Base-by-base conservation (phyloP, 2,329 filamentous ascomycete genomes). In the Colletotrichum sp. region DNA sequence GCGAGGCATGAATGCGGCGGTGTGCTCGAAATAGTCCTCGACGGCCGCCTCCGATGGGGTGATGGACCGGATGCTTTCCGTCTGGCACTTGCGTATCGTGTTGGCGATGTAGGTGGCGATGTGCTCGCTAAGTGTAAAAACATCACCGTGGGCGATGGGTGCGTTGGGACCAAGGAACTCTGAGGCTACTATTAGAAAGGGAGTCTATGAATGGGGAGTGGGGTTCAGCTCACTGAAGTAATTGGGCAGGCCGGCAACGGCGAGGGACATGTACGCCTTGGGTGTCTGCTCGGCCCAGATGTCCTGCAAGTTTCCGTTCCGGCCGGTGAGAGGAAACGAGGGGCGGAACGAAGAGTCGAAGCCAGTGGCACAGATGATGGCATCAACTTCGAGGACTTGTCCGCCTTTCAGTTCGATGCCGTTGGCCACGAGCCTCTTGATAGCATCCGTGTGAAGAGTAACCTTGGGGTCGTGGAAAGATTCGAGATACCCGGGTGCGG, bases 351-450 rank as follows among this genome's bases (percentile, higher is more conserved):
- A 89, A 7, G 87, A 87, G 78, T 91, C 87, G 78, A 91, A 92
- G 2, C 90, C 90, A 0, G 90, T 91, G n/a, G 90, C 90, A 75
- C 89, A 91, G 64, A 92, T 85, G 26, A 93, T 87, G 15, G 86
- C 86, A 78, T 93, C 91, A 16, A 90, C 86, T 39, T 88, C 84
- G 67, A 90, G 80, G n/a, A 88, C 81, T 43, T 86, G 80, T n/a
- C 88, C 90, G 6, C 86, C 86, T 2, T 83, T 84, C 36, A 91
- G 83, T 80, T 88, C 82, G 65, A 91, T 81, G 16, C 90, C 87
- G n/a, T 86, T 84, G 13, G 85, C 81, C 3, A 90, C 86, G 57
- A 92, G 84, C 8, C 81, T 79, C 36, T 83, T 83, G 52, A 92
- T 89, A 2, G 81, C 81, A 5, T 86, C 84, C 6, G 66, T 76